Evolutionary conservation across 495 filamentous ascomycete genomes (phyloP).

Genomic region (Penicillium lividum): DNA sequence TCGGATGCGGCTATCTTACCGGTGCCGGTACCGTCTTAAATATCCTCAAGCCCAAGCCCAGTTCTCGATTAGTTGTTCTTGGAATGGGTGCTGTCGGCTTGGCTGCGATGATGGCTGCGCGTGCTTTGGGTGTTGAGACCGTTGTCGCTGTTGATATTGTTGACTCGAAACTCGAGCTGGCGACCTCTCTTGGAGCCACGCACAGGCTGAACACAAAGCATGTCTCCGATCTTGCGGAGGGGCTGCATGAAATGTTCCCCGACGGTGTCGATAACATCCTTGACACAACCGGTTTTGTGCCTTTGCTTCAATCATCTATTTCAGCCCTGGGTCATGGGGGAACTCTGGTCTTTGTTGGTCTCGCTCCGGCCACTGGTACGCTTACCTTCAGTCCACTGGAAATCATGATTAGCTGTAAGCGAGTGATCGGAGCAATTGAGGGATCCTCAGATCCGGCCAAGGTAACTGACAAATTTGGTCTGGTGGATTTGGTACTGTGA

Average conservation of each 20-base stretch:
- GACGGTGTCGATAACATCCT: conserved; percentile 42
- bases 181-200: neutral
- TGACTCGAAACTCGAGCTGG: neutral
- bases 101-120: neutral
- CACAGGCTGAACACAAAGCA: neutral
- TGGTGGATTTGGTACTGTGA: no score
- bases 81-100: neutral
- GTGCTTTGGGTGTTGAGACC: neutral
- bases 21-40: neutral
- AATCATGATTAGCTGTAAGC: neutral
- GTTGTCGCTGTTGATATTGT: neutral
- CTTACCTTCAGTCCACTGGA: neutral
- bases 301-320: conserved; percentile 34
- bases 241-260: neutral
- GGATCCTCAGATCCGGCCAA: neutral
- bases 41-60: neutral
- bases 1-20: neutral
- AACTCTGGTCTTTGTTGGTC: conserved; percentile 35
- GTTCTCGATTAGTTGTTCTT: neutral
- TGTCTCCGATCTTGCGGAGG: neutral
- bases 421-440: neutral
- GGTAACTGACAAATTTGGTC: neutral
- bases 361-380: neutral
- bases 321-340: conserved; percentile 38
- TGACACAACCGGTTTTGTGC: conserved; percentile 42